Base-by-base conservation (phyloP, 1,139 yeast genomes). In the Spencermartinsiella ligniputridi region DNA sequence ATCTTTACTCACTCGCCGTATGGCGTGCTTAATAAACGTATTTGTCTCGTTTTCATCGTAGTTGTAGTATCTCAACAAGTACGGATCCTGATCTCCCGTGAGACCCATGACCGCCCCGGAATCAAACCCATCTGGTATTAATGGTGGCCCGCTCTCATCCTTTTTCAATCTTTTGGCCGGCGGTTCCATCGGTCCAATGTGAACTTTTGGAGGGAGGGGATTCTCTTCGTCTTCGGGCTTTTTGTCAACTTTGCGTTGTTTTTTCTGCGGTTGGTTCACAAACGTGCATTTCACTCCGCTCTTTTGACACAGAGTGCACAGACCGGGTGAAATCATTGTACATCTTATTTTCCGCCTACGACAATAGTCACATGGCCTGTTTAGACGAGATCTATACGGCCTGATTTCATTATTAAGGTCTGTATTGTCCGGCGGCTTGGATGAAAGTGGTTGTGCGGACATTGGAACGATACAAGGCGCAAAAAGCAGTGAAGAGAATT, bases 61-160 rank as follows among this genome's bases (percentile, higher is more conserved):
- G 9, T 55, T 53, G 48, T 59, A 61, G 47, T 56, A 61, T 37
- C 54, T 58, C 38, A 61, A 49, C 40, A 66, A 45, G 40, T 54
- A 61, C 3, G 70, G 70, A 42, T 66, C 70, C 45, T 63, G 66
- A 34, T 63, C 69, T 12, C 64, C 60, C 12, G 66, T 57, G 9
- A 60, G 50, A 8, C 70, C 70, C 33, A 64, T 46, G 30, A 61
- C 45, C 9, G 58, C 55, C 0, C 57, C 61, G 1, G 56, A 47
- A 21, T 55, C 58, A 37, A 52, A 60, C 2, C 53, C 58, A 1
- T 44, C 48, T 1, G 64, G 64, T 1, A 63, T 47, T 27, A 57
- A 39, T 5, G 61, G 54, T 3, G 57, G 59, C 25, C 48, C 24
- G 3, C 16, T 13, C 8, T 37, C 40, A 51, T 45, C 32, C 12